Percentiles rank a stretch among this genome's conserved stretches.
Conservation (phyloP, 345 rosid genomes). For the Nephelium lappaceum region DNA sequence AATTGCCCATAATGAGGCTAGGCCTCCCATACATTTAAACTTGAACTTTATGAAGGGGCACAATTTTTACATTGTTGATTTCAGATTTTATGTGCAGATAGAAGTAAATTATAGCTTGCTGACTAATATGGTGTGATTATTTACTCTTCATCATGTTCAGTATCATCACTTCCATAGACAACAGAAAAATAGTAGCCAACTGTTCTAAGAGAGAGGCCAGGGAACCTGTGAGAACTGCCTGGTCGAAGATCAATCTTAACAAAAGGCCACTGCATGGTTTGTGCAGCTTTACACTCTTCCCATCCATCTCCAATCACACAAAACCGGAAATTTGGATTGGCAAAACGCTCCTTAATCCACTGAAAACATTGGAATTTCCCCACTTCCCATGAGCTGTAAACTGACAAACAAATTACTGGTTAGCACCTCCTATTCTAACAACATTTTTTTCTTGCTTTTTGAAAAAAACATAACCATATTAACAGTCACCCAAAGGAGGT, state of each 20-base stretch:
- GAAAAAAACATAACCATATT: not conserved
- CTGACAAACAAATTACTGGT: constrained; percentile 36
- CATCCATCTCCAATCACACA: constrained; percentile 88
- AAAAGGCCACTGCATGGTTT: constrained; percentile 85
- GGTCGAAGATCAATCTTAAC: constrained; percentile 74
- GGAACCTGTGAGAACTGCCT: constrained; percentile 65
- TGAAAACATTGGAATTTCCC: constrained; percentile 76
- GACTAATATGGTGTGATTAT: constrained; percentile 16
- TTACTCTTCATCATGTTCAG: constrained; percentile 33
- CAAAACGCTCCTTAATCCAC: constrained; percentile 68
- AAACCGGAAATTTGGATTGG: constrained; percentile 49
- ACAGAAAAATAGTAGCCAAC: constrained; percentile 65
- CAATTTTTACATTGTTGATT: constrained; percentile 14
- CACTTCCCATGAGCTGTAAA: constrained; percentile 83
- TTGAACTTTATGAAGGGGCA: not conserved
- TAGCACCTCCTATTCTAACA: constrained; percentile 1
- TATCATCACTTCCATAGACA: constrained; percentile 52
- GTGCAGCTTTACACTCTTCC: constrained; percentile 90
- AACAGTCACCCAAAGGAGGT: not conserved
- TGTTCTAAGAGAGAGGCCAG: constrained; percentile 74
- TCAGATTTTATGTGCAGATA: constrained; percentile 17
- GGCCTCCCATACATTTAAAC: not conserved
- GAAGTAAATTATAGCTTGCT: constrained; percentile 1
- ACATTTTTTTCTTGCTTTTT: not conserved
- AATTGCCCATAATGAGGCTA: not conserved